Conservation (phyloP, 2,329 filamentous ascomycete genomes). For the Xenoacremonium recifei region DNA sequence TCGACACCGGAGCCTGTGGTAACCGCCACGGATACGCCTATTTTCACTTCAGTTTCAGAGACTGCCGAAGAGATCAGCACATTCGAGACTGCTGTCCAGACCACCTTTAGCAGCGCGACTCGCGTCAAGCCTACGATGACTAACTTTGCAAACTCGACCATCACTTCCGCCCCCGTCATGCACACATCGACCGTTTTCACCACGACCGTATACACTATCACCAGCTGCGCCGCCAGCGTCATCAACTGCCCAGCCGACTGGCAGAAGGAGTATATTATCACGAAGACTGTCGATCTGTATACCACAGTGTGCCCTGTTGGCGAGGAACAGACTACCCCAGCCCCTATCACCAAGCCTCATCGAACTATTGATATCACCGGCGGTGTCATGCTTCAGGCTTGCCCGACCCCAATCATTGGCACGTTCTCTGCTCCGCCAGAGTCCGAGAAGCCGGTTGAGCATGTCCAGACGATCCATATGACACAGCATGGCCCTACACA, state of each 20-base stretch:
- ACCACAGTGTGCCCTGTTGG: slow-evolving; percentile 2
- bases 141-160: not conserved
- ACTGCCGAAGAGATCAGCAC: too few relatives aligned
- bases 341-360: not conserved
- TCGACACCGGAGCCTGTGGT: too few relatives aligned
- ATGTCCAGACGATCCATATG: not conserved
- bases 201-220: slow-evolving; percentile 2
- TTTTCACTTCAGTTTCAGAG: too few relatives aligned
- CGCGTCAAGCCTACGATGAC: not conserved
- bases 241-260: slow-evolving; percentile 4
- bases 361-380: not conserved
- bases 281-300: slow-evolving; percentile 1
- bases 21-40: too few relatives aligned
- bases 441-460: not conserved
- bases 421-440: not conserved
- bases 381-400: not conserved
- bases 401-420: not conserved
- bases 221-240: slow-evolving; percentile 1
- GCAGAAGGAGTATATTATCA: not conserved
- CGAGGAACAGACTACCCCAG: not conserved
- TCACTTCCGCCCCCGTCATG: not conserved
- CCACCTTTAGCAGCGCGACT: too few relatives aligned
- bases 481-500: not conserved
- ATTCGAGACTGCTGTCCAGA: too few relatives aligned
- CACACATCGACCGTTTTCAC: slow-evolving; percentile 3